phyloP scores from a whole-genome alignment of 2,329 filamentous ascomycete species.

The Clarireedia hainanense region DNA sequence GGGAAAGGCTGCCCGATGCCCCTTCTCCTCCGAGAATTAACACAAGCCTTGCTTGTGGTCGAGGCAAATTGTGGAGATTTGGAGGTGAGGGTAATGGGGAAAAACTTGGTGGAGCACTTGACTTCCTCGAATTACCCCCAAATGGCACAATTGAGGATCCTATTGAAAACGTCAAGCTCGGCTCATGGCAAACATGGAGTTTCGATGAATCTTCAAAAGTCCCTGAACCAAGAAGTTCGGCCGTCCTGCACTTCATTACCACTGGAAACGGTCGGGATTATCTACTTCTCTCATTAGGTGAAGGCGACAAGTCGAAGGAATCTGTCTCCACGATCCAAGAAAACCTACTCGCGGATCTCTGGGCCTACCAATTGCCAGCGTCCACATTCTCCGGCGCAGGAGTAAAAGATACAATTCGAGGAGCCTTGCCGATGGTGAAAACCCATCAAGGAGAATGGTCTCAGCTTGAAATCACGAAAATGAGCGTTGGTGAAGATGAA shows the following conservation, averaged over 20 bases:
- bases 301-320: not conserved
- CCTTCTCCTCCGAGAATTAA: not conserved
- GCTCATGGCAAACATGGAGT: not conserved
- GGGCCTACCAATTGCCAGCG: not conserved
- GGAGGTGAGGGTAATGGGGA: not conserved
- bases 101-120: not conserved
- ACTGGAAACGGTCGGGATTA: slow-evolving; percentile 1
- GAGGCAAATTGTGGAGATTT: slow-evolving; percentile 1
- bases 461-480: not conserved
- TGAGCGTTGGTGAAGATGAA: not conserved
- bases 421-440: not conserved
- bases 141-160: not conserved
- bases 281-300: not conserved
- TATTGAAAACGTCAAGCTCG: not conserved
- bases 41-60: not conserved
- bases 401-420: not conserved
- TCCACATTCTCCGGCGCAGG: not conserved
- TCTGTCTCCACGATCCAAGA: not conserved
- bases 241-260: not conserved
- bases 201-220: not conserved
- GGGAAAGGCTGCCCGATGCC: slow-evolving; percentile 1
- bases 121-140: not conserved
- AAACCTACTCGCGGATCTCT: not conserved
- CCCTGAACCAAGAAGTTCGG: not conserved
- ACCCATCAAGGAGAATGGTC: not conserved